phyloP scores from a whole-genome alignment of 148 eudicot genomes.

The Amaranthus hypochondriacus region DNA sequence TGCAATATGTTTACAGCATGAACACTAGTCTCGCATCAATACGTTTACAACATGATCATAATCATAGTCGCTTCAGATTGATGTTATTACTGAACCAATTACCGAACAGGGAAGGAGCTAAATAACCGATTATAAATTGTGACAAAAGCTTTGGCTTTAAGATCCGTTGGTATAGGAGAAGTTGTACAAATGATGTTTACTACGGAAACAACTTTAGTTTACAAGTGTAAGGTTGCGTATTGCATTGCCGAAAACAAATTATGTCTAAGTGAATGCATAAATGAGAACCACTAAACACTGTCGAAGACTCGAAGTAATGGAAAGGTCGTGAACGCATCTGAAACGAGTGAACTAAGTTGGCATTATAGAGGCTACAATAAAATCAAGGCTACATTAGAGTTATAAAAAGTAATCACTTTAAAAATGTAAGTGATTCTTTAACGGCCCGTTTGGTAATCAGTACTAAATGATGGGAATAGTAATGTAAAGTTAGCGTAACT shows the following conservation, averaged over 20 bases:
- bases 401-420: too few species aligned
- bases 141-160: not conserved
- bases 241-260: not conserved
- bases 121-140: not conserved
- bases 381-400: not conserved
- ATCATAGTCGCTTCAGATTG: not conserved
- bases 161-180: not conserved
- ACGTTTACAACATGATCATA: not conserved
- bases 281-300: too few species aligned
- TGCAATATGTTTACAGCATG: constrained; percentile 31
- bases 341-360: not conserved
- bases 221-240: not conserved
- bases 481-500: too few species aligned
- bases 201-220: not conserved
- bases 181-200: not conserved
- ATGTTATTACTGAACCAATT: not conserved
- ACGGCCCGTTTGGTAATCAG: too few species aligned
- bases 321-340: too few species aligned
- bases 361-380: not conserved
- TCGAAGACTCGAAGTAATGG: too few species aligned
- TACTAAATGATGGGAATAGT: too few species aligned
- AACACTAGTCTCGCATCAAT: too few species aligned
- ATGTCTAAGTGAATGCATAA: not conserved
- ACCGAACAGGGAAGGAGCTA: not conserved
- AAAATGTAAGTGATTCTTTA: too few species aligned